Conservation (phyloP, 345 rosid genomes). For the Arabidopsis suecica region DNA sequence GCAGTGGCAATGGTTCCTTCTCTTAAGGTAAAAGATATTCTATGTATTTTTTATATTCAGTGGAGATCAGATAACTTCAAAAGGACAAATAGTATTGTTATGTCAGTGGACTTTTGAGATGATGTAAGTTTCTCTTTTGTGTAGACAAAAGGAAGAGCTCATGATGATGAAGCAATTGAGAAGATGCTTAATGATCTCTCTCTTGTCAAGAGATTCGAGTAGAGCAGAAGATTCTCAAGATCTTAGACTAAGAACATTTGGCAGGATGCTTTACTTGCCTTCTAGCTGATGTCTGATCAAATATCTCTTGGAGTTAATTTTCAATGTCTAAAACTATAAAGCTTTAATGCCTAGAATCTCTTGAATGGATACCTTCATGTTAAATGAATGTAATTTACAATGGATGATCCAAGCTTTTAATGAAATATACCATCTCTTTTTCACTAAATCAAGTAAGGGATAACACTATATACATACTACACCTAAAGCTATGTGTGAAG, state of each 20-base stretch:
- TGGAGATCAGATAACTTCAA: not conserved
- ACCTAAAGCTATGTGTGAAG: constrained; percentile 5
- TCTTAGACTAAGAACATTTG: not conserved
- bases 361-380: constrained; percentile 10
- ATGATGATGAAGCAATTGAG: constrained; percentile 85
- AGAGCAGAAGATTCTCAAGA: constrained; percentile 7
- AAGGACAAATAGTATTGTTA: constrained; percentile 1
- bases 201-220: constrained; percentile 88
- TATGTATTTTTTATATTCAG: not conserved
- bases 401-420: constrained; percentile 17
- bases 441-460: not conserved
- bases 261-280: not conserved
- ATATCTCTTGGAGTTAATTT: not conserved
- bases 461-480: not conserved
- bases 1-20: constrained; percentile 99
- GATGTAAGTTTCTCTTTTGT: constrained; percentile 32
- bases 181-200: constrained; percentile 90
- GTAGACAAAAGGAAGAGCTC: constrained; percentile 88
- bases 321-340: constrained; percentile 11
- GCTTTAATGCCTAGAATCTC: constrained; percentile 1
- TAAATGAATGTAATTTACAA: constrained; percentile 17
- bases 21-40: constrained; percentile 61
- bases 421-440: constrained; percentile 5
- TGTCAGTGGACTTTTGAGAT: constrained; percentile 20
- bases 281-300: constrained; percentile 13